Base-by-base conservation (phyloP, 2,329 filamentous ascomycete genomes). In the Bipolaris victoriae region DNA sequence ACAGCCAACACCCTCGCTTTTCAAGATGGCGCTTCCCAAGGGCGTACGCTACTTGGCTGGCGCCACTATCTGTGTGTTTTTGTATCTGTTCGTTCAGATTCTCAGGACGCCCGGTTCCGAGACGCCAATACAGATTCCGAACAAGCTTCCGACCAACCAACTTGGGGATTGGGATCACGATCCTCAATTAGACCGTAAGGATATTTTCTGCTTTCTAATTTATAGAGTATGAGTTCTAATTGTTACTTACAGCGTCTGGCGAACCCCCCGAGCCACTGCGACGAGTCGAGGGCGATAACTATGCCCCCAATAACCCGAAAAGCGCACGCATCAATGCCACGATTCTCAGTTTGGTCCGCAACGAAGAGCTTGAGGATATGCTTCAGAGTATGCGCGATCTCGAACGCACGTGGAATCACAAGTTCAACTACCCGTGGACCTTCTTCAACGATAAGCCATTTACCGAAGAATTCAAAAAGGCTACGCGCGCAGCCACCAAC, bases 361-460 rank as follows among this genome's bases (percentile, higher is more conserved):
- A 99, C 72, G 88, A 91, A 73, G 95, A 99, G 81, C 80, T 97
- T 26, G 80, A 87, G 20, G 90, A 89, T 45, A 90, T 99, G 82
- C 81, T 98, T 24, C 86, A 89, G 73, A 92, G 92, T 24, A 99
- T 99, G 91, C 79, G 79, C 53, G 94, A 99, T 72, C 83, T 99
- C 58, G 95, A 99, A 80, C 82, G 90, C 64, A 98, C 94, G 1
- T 99, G 93, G 92, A 99, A 99, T 73, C 83, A 87, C 82, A 99
- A 99, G 75, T 99, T 98, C 86, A 99, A 99, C 81, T 99, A 99
- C 74, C 95, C 95, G 0, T 99, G 95, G 92, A 97, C 92, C 7
- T 99, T 99, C 77, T 96, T 99, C 84, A 99, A 99, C 79, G 94
- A 99, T 72, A 88, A 91, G 50, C 91, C 91, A 15, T 99, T 99